These are phyloP conservation scores for Fraxinus sp. DNA, from an alignment of 305 asterid genomes.

Conservation along the genomic window DNA sequence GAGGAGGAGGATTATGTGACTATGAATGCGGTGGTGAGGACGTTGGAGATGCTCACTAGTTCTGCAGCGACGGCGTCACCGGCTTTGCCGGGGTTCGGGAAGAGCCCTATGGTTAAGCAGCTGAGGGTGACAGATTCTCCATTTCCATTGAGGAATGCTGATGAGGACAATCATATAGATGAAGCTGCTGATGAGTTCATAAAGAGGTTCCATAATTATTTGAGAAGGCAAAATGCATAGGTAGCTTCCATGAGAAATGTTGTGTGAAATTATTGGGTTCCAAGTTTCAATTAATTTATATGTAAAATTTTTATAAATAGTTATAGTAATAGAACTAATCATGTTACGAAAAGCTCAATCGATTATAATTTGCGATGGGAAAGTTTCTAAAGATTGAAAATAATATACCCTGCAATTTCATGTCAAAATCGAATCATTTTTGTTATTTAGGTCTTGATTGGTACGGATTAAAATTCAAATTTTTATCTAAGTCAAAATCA, in stretches of 20 bases:
- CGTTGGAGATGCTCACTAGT: constrained; percentile 39
- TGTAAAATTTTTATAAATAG: not conserved
- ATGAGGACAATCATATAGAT: constrained; percentile 45
- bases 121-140: constrained; percentile 43
- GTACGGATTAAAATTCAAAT: not conserved
- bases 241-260: not conserved
- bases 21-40: constrained; percentile 22
- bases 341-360: not conserved
- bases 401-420: not conserved
- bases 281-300: not conserved
- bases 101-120: constrained; percentile 56
- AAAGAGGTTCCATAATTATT: constrained; percentile 45
- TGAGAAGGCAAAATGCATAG: constrained; percentile 40
- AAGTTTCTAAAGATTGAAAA: not conserved
- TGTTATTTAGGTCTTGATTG: not conserved
- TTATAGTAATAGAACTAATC: not conserved
- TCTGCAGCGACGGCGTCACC: constrained; percentile 48
- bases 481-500: not conserved
- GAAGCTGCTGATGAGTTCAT: constrained; percentile 72
- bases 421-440: not conserved
- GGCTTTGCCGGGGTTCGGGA: constrained; percentile 64
- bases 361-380: not conserved
- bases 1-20: constrained; percentile 11
- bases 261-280: not conserved
- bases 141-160: constrained; percentile 30